Evolutionary conservation across 139 green algal species (phyloP).

Genomic region (Ettlia oleoabundans): DNA sequence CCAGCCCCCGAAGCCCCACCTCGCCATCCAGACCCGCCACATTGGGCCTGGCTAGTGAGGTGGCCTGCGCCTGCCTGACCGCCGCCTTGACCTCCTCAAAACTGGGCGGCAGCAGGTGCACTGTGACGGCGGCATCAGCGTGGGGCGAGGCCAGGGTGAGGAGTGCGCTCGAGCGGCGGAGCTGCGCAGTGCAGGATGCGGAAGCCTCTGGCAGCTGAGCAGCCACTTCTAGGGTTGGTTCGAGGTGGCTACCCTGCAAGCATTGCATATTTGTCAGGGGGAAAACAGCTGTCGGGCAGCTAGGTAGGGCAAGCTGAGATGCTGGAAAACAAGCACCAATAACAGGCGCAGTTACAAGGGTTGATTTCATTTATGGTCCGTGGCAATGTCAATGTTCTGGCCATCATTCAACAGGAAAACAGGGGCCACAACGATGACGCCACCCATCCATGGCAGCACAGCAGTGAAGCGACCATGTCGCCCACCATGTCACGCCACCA

Average conservation of each 20-base stretch:
- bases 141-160: conserved; percentile 45
- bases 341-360: no score
- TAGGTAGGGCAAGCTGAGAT: no score
- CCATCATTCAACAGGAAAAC: no score
- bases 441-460: no score
- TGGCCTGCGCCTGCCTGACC: conserved; percentile 56
- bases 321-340: no score
- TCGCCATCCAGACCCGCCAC: conserved; percentile 54
- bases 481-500: neutral
- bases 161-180: conserved; percentile 41
- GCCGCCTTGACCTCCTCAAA: conserved; percentile 50
- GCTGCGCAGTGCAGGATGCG: conserved; percentile 38
- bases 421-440: no score
- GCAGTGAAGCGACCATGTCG: neutral
- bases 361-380: no score
- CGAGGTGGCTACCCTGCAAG: conserved; percentile 65
- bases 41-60: conserved; percentile 48
- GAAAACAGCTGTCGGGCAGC: no score
- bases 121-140: conserved; percentile 43
- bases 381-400: no score
- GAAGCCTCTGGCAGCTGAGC: conserved; percentile 59
- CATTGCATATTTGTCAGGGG: no score
- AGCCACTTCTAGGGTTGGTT: conserved; percentile 61
- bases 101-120: conserved; percentile 51
- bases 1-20: conserved; percentile 60